A percentile compares a stretch with the other conserved stretches of the same genome.
Conservation (phyloP, 2,329 filamentous ascomycete genomes). For the Phialemonium atrogriseum region DNA sequence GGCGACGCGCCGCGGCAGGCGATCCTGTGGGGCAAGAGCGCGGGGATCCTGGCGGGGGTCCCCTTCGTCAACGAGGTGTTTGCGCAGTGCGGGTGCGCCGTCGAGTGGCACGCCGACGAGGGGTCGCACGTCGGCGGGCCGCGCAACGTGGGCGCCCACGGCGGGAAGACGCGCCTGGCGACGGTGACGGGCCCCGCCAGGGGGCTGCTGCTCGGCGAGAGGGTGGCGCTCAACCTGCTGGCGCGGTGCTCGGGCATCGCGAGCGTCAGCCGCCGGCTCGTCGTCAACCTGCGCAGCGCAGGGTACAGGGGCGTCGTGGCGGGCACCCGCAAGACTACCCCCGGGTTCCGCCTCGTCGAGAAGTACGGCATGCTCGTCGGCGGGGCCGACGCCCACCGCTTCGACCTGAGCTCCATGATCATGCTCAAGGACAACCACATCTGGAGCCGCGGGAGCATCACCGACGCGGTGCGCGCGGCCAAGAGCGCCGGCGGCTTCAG, state of each 20-base stretch:
- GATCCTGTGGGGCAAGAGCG: slow-evolving; percentile 61
- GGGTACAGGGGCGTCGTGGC: slow-evolving; percentile 83
- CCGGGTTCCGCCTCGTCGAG: slow-evolving; percentile 89
- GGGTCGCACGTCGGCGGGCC: slow-evolving; percentile 57
- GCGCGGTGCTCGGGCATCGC: slow-evolving; percentile 89
- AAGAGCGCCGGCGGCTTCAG: slow-evolving; percentile 80
- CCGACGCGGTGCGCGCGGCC: slow-evolving; percentile 75
- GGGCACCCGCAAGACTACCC: slow-evolving; percentile 93
- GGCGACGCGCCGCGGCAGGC: slow-evolving; percentile 59
- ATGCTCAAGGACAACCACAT: slow-evolving; percentile 99
- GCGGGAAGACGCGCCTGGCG: slow-evolving; percentile 53
- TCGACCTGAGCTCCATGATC: slow-evolving; percentile 89
- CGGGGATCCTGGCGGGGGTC: slow-evolving; percentile 78
- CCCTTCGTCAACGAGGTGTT: slow-evolving; percentile 97
- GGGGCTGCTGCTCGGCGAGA: slow-evolving; percentile 76
- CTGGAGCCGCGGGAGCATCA: slow-evolving; percentile 82
- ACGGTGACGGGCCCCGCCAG: slow-evolving; percentile 80
- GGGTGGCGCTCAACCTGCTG: slow-evolving; percentile 85
- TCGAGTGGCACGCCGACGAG: slow-evolving; percentile 80
- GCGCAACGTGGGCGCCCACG: slow-evolving; percentile 15
- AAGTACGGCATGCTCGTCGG: slow-evolving; percentile 97
- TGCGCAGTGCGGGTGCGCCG: slow-evolving; percentile 77
- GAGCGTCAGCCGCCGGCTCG: slow-evolving; percentile 51
- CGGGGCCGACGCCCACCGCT: slow-evolving; percentile 83
- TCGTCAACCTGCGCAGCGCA: slow-evolving; percentile 47